These are phyloP conservation scores for Dryas octopetala DNA, from an alignment of 306 rosid species.

Conservation along the genomic window DNA sequence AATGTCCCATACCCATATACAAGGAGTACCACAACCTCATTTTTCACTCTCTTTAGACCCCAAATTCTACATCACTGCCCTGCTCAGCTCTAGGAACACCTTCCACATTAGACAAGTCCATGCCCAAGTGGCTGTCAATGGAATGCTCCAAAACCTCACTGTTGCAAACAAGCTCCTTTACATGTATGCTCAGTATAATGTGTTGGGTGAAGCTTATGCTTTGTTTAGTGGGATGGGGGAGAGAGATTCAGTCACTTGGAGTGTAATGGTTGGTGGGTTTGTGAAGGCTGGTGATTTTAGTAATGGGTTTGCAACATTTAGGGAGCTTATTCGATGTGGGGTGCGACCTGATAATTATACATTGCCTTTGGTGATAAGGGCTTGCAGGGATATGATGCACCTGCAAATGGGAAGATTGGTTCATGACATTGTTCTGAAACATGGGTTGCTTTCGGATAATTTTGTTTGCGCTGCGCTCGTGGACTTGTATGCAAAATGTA, in stretches of 20 bases:
- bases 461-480: constrained; percentile 66
- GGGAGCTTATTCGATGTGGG: constrained; percentile 51
- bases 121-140: constrained; percentile 40
- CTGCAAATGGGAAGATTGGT: constrained; percentile 50
- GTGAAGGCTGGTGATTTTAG: constrained; percentile 52
- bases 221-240: constrained; percentile 50
- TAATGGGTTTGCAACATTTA: constrained; percentile 50
- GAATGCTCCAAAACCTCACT: constrained; percentile 43
- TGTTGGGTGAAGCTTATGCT: constrained; percentile 40
- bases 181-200: constrained; percentile 45
- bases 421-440: constrained; percentile 51
- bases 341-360: constrained; percentile 52
- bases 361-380: constrained; percentile 64
- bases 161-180: constrained; percentile 72
- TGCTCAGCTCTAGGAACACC: constrained; percentile 47
- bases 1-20: background rate
- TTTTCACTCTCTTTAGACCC: constrained; percentile 33
- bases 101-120: constrained; percentile 60
- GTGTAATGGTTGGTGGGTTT: constrained; percentile 69
- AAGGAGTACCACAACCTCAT: constrained; percentile 14
- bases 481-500: constrained; percentile 66
- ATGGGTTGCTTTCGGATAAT: constrained; percentile 48
- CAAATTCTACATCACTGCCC: constrained; percentile 33
- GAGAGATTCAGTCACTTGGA: constrained; percentile 59
- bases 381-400: constrained; percentile 52